Base-by-base conservation (phyloP, 129 eudicot species). In the Helianthus tuberosus region DNA sequence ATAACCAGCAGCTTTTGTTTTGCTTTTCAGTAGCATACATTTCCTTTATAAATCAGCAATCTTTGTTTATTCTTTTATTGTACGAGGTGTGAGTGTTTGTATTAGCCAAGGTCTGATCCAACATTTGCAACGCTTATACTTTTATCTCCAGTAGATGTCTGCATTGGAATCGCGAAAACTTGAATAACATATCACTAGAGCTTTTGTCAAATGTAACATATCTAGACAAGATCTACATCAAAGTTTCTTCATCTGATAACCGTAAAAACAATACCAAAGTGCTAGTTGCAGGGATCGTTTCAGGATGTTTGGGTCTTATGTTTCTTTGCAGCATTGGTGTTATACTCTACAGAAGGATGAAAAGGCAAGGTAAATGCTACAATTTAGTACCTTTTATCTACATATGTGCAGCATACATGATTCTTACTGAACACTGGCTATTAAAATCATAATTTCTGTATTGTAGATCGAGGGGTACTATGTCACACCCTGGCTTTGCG, bases 301-400 rank as follows among this genome's bases (percentile, higher is more conserved):
- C 71, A 5, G 69, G 46, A 39, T 49, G 50, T 76, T 68, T 52
- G 5, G 43, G 60, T 48, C 54, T 77, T 20, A 62, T 27, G 73
- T 35, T 76, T 73, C 63, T 69, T 11, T 66, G 81, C 75, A 81
- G 63, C 63, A 57, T 81, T 71, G 54, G 63, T 43, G 36, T 66
- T 66, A 58, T 76, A 47, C 20, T n/a, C 44, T 76, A 58, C 49
- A 57, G 50, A 72, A 81, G 75, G 27, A 36, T 35, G 64, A 65
- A 72, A 59, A 66, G 76, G 51, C 68, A 6, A 72, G 82, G 82
- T 81, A 62, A 68, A 38, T 14, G 35, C 23, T 20, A 46, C 11
- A 29, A 0, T 38, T 46, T 57, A 20, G 0, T 29, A 29, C 63
- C n/a, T 57, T 74, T 75, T 15, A 75, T 11, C 38, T 13, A n/a